phyloP scores from a whole-genome alignment of 1,284 basidiomycete genomes.

The Rhodofomes roseus region DNA sequence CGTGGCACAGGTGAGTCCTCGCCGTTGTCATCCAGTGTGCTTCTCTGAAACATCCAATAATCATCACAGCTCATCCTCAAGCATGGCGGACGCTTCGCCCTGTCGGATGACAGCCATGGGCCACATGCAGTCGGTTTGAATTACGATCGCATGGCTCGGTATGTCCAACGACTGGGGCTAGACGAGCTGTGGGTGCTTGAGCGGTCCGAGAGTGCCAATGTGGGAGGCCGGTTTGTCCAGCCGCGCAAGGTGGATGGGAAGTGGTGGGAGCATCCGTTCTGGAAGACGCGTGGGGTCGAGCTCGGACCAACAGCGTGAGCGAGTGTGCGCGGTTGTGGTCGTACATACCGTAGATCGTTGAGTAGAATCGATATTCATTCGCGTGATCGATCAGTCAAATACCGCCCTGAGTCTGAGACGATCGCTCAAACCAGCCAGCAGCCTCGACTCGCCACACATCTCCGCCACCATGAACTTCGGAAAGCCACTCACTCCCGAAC shows the following conservation, averaged over 20 bases:
- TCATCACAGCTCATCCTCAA: slow-evolving; percentile 59
- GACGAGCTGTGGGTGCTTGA: slow-evolving; percentile 67
- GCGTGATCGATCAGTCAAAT: not conserved
- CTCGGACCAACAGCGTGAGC: not conserved
- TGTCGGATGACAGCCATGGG: slow-evolving; percentile 97
- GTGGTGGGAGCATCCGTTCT: slow-evolving; percentile 61
- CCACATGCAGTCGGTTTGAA: slow-evolving; percentile 87
- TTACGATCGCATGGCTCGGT: slow-evolving; percentile 66
- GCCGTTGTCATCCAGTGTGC: not conserved
- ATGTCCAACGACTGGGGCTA: slow-evolving; percentile 63
- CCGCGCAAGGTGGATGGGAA: slow-evolving; percentile 42
- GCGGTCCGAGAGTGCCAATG: slow-evolving; percentile 32
- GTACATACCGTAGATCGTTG: not conserved
- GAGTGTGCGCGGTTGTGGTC: not conserved
- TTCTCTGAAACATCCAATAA: not conserved
- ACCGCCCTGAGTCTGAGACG: not conserved
- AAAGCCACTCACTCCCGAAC: slow-evolving; percentile 17
- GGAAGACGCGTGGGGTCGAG: slow-evolving; percentile 27
- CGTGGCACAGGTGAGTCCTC: slow-evolving; percentile 60
- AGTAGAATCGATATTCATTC: not conserved
- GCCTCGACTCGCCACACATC: not conserved
- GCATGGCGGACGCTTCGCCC: slow-evolving; percentile 69
- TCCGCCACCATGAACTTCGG: slow-evolving; percentile 7
- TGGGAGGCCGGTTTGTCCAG: slow-evolving; percentile 42
- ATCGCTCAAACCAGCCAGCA: too few species aligned